Evolutionary conservation across 805 yeast genomes (phyloP).

Genomic region (Brettanomyces anomalus): DNA sequence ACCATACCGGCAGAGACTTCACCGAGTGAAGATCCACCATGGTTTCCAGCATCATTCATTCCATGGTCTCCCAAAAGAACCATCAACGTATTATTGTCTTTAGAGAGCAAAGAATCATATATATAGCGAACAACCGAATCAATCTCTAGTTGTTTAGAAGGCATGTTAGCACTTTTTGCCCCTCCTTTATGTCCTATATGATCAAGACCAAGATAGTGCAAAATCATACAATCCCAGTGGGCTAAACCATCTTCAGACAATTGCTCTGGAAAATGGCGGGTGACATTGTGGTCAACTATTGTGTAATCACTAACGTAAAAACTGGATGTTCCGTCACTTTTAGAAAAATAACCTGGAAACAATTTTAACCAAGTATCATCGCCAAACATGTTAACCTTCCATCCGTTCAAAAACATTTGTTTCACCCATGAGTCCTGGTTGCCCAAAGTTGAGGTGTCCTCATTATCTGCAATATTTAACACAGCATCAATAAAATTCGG

Average conservation of each 20-base stretch:
- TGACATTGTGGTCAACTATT: constrained; percentile 88
- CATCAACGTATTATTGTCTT: constrained; percentile 44
- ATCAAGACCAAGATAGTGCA: constrained; percentile 90
- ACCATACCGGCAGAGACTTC: constrained; percentile 85
- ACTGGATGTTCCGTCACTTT: constrained; percentile 80
- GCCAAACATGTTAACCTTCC: constrained; percentile 75
- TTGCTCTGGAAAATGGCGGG: constrained; percentile 69
- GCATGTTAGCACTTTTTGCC: constrained; percentile 73
- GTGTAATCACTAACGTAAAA: constrained; percentile 93
- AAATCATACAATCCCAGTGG: constrained; percentile 76
- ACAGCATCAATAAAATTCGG: constrained; percentile 94
- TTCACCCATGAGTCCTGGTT: constrained; percentile 82
- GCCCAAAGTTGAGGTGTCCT: constrained; percentile 54
- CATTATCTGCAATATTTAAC: constrained; percentile 86
- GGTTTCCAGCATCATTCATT: constrained; percentile 92
- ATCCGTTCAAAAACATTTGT: constrained; percentile 42
- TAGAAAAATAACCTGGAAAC: constrained; percentile 62
- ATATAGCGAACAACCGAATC: constrained; percentile 53
- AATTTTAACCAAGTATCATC: constrained; percentile 97
- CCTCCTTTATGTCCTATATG: constrained; percentile 99
- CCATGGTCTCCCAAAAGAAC: constrained; percentile 92
- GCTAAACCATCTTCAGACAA: constrained; percentile 28
- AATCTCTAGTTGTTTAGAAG: constrained; percentile 78
- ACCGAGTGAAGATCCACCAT: constrained; percentile 90
- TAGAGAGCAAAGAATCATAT: constrained; percentile 26